Percentiles rank a stretch among this genome's conserved stretches.
These are phyloP conservation scores for Neofusicoccum laricinum DNA, from an alignment of 2,329 filamentous ascomycete species.

Conservation along the genomic window DNA sequence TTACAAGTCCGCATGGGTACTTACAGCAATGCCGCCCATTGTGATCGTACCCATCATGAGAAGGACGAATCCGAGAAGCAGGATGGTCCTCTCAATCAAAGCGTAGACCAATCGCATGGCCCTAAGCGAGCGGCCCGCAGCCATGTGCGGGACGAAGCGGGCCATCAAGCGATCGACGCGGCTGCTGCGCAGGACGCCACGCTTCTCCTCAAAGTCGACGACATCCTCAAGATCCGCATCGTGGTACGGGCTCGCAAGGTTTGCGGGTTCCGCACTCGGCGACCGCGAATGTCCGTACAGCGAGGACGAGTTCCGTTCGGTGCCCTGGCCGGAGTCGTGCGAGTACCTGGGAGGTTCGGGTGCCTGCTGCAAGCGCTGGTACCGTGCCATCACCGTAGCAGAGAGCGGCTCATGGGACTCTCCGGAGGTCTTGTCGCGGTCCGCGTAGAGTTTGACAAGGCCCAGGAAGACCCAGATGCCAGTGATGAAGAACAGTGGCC, in stretches of 20 bases:
- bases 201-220: conserved; percentile 46
- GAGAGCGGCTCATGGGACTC: conserved; percentile 30
- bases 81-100: conserved; percentile 70
- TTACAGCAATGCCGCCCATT: conserved; percentile 80
- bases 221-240: conserved; percentile 39
- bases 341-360: conserved; percentile 35
- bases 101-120: conserved; percentile 61
- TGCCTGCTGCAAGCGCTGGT: conserved; percentile 36
- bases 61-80: conserved; percentile 73
- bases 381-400: conserved; percentile 35
- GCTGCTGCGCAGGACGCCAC: conserved; percentile 45
- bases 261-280: conserved; percentile 51
- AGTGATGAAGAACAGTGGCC: conserved; percentile 73
- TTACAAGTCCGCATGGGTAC: conserved; percentile 32
- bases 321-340: conserved; percentile 59
- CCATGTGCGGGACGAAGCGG: conserved; percentile 52
- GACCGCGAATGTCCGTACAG: conserved; percentile 64
- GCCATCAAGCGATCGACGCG: conserved; percentile 53
- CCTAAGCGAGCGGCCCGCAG: conserved; percentile 56
- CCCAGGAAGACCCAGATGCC: conserved; percentile 68
- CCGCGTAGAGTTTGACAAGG: conserved; percentile 60
- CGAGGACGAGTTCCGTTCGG: conserved; percentile 66
- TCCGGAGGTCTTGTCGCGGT: conserved; percentile 36
- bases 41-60: conserved; percentile 71
- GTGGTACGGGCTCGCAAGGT: conserved; percentile 45